Percentiles rank a stretch among this genome's conserved stretches.
phyloP scores from a whole-genome alignment of 2,329 filamentous ascomycete genomes.

The Myrmaecium sp. region DNA sequence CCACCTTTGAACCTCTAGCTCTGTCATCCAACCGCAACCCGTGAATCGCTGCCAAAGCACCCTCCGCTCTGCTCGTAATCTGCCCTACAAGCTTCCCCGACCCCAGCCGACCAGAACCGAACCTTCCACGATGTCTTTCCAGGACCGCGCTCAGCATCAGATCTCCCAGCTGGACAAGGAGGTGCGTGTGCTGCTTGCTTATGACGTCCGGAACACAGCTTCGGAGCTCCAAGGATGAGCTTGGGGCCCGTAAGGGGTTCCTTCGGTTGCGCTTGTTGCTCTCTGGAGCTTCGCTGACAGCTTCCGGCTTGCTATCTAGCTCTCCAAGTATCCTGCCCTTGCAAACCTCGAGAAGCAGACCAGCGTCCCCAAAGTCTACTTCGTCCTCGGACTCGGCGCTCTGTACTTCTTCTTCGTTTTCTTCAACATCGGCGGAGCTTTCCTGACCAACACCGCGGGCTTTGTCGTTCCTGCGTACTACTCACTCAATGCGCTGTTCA shows the following conservation, averaged over 20 bases:
- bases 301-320: conserved; percentile 32
- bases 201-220: not conserved
- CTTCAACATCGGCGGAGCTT: conserved; percentile 81
- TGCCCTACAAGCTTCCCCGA: conserved; percentile 6
- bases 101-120: conserved; percentile 3
- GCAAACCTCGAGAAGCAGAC: conserved; percentile 78
- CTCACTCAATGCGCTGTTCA: conserved; percentile 64
- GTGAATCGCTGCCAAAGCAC: no score
- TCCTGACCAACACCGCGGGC: conserved; percentile 73
- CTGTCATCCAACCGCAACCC: no score
- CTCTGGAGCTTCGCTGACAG: conserved; percentile 6
- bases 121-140: conserved; percentile 47
- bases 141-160: conserved; percentile 62
- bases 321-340: conserved; percentile 69
- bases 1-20: no score
- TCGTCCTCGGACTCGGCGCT: conserved; percentile 54
- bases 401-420: conserved; percentile 85
- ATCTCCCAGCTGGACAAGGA: conserved; percentile 68
- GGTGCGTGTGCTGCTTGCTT: conserved; percentile 34
- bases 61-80: no score
- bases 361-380: conserved; percentile 71
- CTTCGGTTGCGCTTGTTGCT: conserved; percentile 1
- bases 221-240: not conserved
- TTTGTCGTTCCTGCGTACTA: conserved; percentile 76
- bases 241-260: not conserved